Conservation (phyloP, 2,329 filamentous ascomycete genomes). For the Botrytis aclada region DNA sequence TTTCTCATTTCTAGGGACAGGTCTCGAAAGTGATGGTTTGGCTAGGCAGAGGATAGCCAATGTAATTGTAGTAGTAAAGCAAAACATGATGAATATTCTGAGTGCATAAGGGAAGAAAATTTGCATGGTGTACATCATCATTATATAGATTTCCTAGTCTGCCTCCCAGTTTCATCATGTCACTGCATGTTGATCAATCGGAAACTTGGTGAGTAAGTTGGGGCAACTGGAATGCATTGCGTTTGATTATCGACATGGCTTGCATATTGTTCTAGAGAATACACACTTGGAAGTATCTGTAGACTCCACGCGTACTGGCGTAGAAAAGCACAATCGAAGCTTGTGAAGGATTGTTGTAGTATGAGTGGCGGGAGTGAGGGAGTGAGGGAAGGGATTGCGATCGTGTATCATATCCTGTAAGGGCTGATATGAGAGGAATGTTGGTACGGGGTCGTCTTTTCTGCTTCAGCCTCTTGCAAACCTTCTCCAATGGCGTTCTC, state of each 20-base stretch:
- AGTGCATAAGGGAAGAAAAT: neutral
- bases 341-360: neutral
- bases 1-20: neutral
- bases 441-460: conserved; percentile 1
- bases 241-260: neutral
- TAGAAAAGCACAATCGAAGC: neutral
- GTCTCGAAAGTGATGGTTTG: neutral
- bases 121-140: neutral
- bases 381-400: neutral
- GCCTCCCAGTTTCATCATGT: conserved; percentile 2
- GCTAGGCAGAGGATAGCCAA: conserved; percentile 1
- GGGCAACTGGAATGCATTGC: conserved; percentile 8
- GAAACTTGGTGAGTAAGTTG: neutral
- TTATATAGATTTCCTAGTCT: neutral
- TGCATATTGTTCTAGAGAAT: neutral
- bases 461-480: neutral
- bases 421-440: conserved; percentile 5
- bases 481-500: neutral
- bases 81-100: neutral
- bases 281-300: neutral
- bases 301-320: neutral
- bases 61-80: neutral
- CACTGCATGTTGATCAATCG: conserved; percentile 3
- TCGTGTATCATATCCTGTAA: neutral
- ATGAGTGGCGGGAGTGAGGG: neutral